phyloP scores from a whole-genome alignment of 768 basidiomycete species.

The Pulveroboletus sp. region DNA sequence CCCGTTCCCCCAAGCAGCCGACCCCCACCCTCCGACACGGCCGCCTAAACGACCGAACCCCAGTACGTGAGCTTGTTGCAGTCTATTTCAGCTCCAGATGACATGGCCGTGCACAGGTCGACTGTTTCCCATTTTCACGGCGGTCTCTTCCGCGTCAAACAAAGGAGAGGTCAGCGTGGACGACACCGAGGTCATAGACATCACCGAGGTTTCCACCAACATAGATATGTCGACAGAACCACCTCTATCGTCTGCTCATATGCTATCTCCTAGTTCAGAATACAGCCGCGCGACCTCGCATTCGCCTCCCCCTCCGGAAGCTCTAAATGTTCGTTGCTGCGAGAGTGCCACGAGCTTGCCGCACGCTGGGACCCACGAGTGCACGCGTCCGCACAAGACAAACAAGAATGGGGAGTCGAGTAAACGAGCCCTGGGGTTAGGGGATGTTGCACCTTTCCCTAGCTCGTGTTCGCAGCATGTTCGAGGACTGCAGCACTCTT shows the following conservation, averaged over 20 bases:
- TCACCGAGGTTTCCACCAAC: conserved; percentile 17
- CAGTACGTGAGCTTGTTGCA: conserved; percentile 16
- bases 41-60: conserved; percentile 5
- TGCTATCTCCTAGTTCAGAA: conserved; percentile 10
- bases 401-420: conserved; percentile 2
- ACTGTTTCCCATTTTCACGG: conserved; percentile 27
- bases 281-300: conserved; percentile 1
- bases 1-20: neutral
- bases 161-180: conserved; percentile 13
- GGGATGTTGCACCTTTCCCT: conserved; percentile 42
- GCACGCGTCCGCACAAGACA: neutral
- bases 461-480: conserved; percentile 52
- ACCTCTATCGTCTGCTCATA: conserved; percentile 2
- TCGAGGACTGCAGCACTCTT: conserved; percentile 50
- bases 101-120: conserved; percentile 12
- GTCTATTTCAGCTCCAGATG: neutral
- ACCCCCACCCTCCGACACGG: neutral
- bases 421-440: conserved; percentile 1
- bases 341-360: conserved; percentile 7
- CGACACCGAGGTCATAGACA: conserved; percentile 14
- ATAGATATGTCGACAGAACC: conserved; percentile 13
- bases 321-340: neutral
- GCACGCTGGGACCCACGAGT: neutral
- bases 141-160: conserved; percentile 1
- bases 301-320: conserved; percentile 4